phyloP scores from a whole-genome alignment of 2,329 filamentous ascomycete genomes.

The Coniochaeta sp. region DNA sequence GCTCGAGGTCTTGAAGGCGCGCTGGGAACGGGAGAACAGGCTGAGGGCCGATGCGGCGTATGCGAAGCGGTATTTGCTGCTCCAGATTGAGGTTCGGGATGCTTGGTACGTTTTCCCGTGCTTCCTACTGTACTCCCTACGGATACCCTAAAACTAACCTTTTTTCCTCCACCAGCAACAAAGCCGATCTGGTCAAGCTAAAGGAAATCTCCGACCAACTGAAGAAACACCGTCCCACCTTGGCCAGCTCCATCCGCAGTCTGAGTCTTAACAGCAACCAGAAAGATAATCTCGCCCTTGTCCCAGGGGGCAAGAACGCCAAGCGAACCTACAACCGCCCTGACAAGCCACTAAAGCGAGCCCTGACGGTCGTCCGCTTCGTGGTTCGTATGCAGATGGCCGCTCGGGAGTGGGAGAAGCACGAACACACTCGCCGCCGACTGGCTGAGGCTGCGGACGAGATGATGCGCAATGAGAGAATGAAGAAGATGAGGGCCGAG shows the following conservation, averaged over 20 bases:
- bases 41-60: constrained; percentile 76
- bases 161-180: constrained; percentile 58
- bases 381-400: constrained; percentile 41
- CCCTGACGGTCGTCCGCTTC: constrained; percentile 42
- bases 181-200: constrained; percentile 80
- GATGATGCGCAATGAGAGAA: constrained; percentile 34
- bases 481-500: constrained; percentile 29
- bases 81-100: constrained; percentile 75
- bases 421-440: constrained; percentile 40
- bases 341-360: constrained; percentile 30
- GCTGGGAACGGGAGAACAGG: constrained; percentile 70
- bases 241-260: constrained; percentile 24
- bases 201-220: constrained; percentile 66
- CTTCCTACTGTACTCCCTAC: constrained; percentile 2
- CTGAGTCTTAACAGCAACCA: constrained; percentile 21
- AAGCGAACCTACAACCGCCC: constrained; percentile 4
- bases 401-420: constrained; percentile 40
- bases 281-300: constrained; percentile 11
- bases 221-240: constrained; percentile 24
- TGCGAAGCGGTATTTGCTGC: constrained; percentile 75
- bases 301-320: constrained; percentile 2
- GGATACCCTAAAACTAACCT: constrained; percentile 1
- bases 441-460: constrained; percentile 42
- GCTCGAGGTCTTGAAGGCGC: constrained; percentile 82
- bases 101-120: constrained; percentile 65